Conservation (phyloP, 2,329 filamentous ascomycete species). For the Aspergillus sergii region DNA sequence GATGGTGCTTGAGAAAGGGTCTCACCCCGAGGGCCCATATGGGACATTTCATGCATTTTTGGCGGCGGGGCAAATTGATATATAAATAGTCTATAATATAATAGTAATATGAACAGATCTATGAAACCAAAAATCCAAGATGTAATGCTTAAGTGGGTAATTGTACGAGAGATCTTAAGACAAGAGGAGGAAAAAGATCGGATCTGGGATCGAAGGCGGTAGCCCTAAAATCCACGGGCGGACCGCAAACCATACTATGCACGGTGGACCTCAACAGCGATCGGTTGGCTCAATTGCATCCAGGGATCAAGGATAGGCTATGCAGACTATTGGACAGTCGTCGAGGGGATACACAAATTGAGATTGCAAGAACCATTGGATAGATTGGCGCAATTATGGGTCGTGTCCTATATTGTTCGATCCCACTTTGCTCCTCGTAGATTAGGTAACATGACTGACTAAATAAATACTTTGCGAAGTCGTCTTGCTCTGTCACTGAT, state of each 20-base stretch:
- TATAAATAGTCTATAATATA: not conserved
- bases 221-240: constrained; percentile 12
- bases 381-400: not conserved
- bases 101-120: not conserved
- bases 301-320: not conserved
- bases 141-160: not conserved
- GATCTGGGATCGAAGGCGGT: constrained; percentile 15
- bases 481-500: not conserved
- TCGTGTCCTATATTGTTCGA: not conserved
- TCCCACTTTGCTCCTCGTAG: not conserved
- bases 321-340: not conserved
- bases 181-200: constrained; percentile 7
- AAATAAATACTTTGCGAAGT: not conserved
- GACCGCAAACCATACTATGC: not conserved
- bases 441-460: not conserved
- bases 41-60: constrained; percentile 47
- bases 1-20: constrained; percentile 4
- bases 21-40: constrained; percentile 44
- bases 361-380: not conserved
- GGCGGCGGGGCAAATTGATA: not conserved
- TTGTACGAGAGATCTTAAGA: not conserved
- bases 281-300: constrained; percentile 2
- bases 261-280: not conserved
- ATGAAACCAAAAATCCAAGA: constrained; percentile 1
- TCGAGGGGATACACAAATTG: not conserved